Evolutionary conservation across 768 basidiomycete species (phyloP), one percentile per base, ranked within the genome.

Genomic region (Plicaturopsis crispa): DNA sequence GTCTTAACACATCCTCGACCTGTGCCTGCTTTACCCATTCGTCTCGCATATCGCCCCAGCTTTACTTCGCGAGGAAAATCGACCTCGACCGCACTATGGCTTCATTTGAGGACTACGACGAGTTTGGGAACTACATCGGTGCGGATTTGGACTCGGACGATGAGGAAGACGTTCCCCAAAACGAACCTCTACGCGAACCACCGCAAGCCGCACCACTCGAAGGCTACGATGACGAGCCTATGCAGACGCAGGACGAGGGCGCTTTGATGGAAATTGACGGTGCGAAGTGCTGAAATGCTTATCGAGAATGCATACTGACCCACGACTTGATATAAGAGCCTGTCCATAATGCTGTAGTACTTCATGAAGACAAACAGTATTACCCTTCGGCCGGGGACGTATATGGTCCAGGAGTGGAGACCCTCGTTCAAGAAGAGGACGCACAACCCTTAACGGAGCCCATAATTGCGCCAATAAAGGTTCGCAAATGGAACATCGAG

Each of bases 311-410:
- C n/a, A n/a, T n/a, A n/a, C n/a, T n/a, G n/a, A n/a, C n/a, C n/a
- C n/a, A n/a, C n/a, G n/a, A n/a, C n/a, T n/a, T n/a, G n/a, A n/a
- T n/a, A n/a, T n/a, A 49, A 87, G 88, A 83, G 49, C 84, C 87
- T 30, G 61, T 70, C 22, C 83, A 86, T 47, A 87, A 82, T 43
- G 87, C 87, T 35, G 84, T 91, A 14, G 59, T 98, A 31, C 69
- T 98, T 32, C 94, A 98, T 51, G 96, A 98, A 57, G 87, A 99
- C 64, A 99, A 99, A 61, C 87, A 91, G 59, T 98, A 99, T 60
- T 99, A 99, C 57, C 88, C 91, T 11, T 84, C 85, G 11, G 94
- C 96, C 1, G 70, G 69, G 39, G 91, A 97, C 13, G 78, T 93
- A 2, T 99, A 99, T 59, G 96, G 96, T 2, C 69, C 77, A 26